phyloP scores from a whole-genome alignment of 306 rosid species.

The Glycine latifolia region DNA sequence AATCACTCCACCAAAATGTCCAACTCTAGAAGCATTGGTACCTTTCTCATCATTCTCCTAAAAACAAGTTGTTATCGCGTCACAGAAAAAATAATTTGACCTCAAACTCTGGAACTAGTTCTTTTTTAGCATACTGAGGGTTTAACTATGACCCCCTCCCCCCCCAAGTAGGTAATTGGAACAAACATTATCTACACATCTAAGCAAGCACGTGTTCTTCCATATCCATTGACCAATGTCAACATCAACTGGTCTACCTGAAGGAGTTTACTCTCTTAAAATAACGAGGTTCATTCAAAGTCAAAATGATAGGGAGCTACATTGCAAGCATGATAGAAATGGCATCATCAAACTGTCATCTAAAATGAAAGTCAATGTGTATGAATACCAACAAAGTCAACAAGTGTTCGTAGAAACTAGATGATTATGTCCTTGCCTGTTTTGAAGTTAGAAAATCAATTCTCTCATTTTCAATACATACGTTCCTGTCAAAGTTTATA shows the following conservation, averaged over 20 bases:
- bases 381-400: slow-evolving; percentile 12
- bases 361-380: not conserved
- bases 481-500: not conserved
- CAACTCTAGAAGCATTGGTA: not conserved
- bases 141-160: too few relatives aligned
- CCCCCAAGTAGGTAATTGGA: not conserved
- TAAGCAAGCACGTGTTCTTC: slow-evolving; percentile 39
- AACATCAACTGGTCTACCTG: not conserved
- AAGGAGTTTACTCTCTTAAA: slow-evolving; percentile 12
- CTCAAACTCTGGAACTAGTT: not conserved
- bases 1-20: not conserved
- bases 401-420: not conserved
- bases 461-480: not conserved
- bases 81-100: not conserved
- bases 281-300: not conserved
- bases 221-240: not conserved
- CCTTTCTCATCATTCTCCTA: too few relatives aligned
- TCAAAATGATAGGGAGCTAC: slow-evolving; percentile 11
- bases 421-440: not conserved
- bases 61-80: too few relatives aligned
- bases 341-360: slow-evolving; percentile 1
- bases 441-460: not conserved
- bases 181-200: not conserved
- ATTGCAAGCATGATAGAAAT: slow-evolving; percentile 17
- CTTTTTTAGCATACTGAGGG: not conserved